Percentiles rank a stretch among this genome's conserved stretches.
Conservation (phyloP, 129 eudicot species). For the Escallonia rubra region DNA sequence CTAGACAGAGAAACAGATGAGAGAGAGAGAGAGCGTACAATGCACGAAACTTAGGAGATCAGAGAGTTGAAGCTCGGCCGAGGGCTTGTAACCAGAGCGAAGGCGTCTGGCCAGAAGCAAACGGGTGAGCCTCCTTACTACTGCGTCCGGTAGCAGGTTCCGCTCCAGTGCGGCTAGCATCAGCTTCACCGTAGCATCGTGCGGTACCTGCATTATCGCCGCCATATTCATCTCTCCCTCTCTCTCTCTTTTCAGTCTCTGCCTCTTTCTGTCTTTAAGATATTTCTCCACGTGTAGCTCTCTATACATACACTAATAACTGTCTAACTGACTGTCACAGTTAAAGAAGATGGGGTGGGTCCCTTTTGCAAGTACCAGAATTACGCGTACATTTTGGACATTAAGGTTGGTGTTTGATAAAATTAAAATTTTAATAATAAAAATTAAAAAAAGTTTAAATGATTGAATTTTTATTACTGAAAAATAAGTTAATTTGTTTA, state of each 20-base stretch:
- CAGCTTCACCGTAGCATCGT: conserved; percentile 65
- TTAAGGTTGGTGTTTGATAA: no score
- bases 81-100: conserved; percentile 64
- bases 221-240: conserved; percentile 21
- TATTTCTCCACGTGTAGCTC: no score
- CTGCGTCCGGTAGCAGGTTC: conserved; percentile 77
- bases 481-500: no score
- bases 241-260: conserved; percentile 1
- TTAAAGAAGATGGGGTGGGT: no score
- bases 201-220: conserved; percentile 49
- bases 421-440: no score
- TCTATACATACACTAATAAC: no score
- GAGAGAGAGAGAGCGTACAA: conserved; percentile 29
- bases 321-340: no score
- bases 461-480: no score
- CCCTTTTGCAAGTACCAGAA: no score
- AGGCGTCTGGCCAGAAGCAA: conserved; percentile 68
- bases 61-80: conserved; percentile 56
- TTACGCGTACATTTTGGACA: no score
- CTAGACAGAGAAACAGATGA: neutral
- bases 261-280: neutral
- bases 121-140: conserved; percentile 73
- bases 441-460: no score
- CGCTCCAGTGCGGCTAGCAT: conserved; percentile 72
- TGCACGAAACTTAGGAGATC: conserved; percentile 63